These are phyloP conservation scores for Tremellales sp. DNA, from an alignment of 1,284 basidiomycete species.

Conservation along the genomic window DNA sequence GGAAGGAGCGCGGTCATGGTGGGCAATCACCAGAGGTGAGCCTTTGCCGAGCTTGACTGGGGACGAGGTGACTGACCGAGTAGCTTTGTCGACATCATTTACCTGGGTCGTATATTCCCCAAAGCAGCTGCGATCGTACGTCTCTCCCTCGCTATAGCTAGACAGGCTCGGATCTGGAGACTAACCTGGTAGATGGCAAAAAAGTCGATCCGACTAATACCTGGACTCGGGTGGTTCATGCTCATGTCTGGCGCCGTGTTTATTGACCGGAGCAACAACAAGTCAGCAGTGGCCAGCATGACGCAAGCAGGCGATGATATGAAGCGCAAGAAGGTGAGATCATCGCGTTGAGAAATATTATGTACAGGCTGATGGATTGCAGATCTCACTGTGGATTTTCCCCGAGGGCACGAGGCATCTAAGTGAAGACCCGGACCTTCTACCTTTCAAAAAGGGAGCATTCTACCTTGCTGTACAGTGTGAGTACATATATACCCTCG, in stretches of 20 bases:
- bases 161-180: too few species aligned
- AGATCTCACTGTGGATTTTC: conserved; percentile 83
- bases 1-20: conserved; percentile 60
- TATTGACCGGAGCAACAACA: conserved; percentile 79
- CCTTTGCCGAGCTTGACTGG: not conserved
- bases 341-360: not conserved
- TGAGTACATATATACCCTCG: conserved; percentile 18
- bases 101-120: conserved; percentile 84
- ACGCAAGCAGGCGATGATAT: conserved; percentile 75
- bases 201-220: conserved; percentile 78
- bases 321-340: conserved; percentile 58
- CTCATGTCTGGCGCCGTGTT: conserved; percentile 85
- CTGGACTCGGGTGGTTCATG: conserved; percentile 87
- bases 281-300: conserved; percentile 73
- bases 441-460: conserved; percentile 96
- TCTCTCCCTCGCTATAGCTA: not conserved
- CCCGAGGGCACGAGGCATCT: conserved; percentile 86
- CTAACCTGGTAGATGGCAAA: conserved; percentile 66
- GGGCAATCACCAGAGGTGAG: conserved; percentile 80
- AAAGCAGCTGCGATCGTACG: conserved; percentile 65
- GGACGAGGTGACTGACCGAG: not conserved
- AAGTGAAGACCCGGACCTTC: conserved; percentile 60
- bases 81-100: conserved; percentile 78
- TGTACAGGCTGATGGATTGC: conserved; percentile 12
- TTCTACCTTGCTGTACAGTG: conserved; percentile 92